Percentiles rank a stretch among this genome's conserved stretches.
Conservation (phyloP, 192 early-diverging fungal genomes). For the Entophlyctis luteolus region DNA sequence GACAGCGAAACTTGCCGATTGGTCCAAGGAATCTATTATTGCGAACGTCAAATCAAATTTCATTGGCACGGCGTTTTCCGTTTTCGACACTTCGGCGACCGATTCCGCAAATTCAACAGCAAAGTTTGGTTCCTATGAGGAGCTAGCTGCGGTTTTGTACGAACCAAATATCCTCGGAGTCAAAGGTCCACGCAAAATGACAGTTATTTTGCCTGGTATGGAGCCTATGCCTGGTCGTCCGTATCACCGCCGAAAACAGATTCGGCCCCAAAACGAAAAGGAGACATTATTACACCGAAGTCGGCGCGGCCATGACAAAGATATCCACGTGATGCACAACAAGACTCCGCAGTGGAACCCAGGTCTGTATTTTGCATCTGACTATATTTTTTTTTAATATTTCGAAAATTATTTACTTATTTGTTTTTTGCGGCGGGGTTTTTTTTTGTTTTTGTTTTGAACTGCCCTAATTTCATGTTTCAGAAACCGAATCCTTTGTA, state of each 20-base stretch:
- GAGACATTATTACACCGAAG: conserved; percentile 63
- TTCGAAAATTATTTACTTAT: neutral
- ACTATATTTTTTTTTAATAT: neutral
- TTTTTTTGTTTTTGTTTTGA: neutral
- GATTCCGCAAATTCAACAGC: conserved; percentile 32
- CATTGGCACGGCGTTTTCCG: conserved; percentile 75
- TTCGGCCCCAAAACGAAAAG: conserved; percentile 47
- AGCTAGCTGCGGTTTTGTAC: conserved; percentile 74
- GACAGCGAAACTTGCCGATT: conserved; percentile 8
- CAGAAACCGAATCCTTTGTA: conserved; percentile 83
- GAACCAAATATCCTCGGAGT: conserved; percentile 84
- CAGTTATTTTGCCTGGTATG: conserved; percentile 71
- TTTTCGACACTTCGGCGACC: conserved; percentile 70
- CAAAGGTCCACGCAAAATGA: conserved; percentile 91
- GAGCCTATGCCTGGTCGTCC: conserved; percentile 24
- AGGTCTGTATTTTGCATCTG: conserved; percentile 49
- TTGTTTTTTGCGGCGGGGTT: neutral
- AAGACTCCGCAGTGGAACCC: conserved; percentile 93
- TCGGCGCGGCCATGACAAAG: conserved; percentile 49
- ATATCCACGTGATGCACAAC: conserved; percentile 78
- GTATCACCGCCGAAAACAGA: neutral
- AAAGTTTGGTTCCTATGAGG: conserved; percentile 45
- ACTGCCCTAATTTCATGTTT: neutral
- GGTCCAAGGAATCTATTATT: conserved; percentile 29
- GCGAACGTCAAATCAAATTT: conserved; percentile 75